phyloP scores from a whole-genome alignment of 331 rosid species.

The Phaseolus coccineus region DNA sequence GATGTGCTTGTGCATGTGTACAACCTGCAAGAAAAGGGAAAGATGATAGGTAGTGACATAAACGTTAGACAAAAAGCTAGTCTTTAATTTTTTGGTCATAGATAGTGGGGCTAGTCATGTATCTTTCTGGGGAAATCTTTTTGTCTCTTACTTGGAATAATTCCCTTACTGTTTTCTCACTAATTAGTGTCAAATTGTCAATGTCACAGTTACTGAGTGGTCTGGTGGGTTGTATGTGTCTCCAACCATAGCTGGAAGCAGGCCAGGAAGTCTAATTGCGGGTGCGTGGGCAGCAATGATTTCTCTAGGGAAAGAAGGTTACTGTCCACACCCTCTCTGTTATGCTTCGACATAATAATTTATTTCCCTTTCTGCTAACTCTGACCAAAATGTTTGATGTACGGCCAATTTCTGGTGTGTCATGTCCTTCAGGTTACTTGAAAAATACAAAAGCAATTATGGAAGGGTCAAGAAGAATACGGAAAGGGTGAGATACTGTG shows the following conservation, averaged over 20 bases:
- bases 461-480: slow-evolving; percentile 79
- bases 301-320: slow-evolving; percentile 91
- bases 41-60: slow-evolving; percentile 22
- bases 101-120: slow-evolving; percentile 25
- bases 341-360: slow-evolving; percentile 19
- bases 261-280: slow-evolving; percentile 94
- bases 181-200: slow-evolving; percentile 30
- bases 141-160: slow-evolving; percentile 31
- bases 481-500: slow-evolving; percentile 64
- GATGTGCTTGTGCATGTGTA: not conserved
- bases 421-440: slow-evolving; percentile 75
- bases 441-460: slow-evolving; percentile 78
- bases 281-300: slow-evolving; percentile 99
- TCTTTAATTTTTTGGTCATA: slow-evolving; percentile 7
- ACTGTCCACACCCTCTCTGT: slow-evolving; percentile 13
- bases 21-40: slow-evolving; percentile 11
- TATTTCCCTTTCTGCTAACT: slow-evolving; percentile 34
- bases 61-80: slow-evolving; percentile 22
- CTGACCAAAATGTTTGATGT: slow-evolving; percentile 36
- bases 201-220: slow-evolving; percentile 91
- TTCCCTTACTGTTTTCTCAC: slow-evolving; percentile 41
- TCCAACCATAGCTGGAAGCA: slow-evolving; percentile 97
- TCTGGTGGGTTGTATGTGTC: slow-evolving; percentile 96
- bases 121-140: slow-evolving; percentile 26
- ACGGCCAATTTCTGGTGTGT: slow-evolving; percentile 38